Base-by-base conservation (phyloP, 2,329 filamentous ascomycete genomes). In the Trichoderma hamatum region DNA sequence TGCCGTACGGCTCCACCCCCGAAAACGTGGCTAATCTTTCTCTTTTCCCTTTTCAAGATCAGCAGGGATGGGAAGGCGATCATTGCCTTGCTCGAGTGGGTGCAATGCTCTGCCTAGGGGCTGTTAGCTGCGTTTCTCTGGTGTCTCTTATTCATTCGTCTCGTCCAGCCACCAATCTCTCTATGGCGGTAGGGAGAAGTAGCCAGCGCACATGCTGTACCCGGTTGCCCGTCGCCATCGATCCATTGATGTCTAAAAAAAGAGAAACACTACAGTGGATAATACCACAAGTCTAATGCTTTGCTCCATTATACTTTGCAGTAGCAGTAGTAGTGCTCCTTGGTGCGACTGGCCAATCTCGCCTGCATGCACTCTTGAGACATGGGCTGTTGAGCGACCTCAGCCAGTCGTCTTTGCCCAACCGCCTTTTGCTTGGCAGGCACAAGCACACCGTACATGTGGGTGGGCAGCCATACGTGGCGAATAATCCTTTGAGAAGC, bases 391-490 rank as follows among this genome's bases (percentile, higher is more conserved):
- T 64, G 49, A 24, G 9, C 2, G 39, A n/a, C 7, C 10, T 28
- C 5, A 43, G 61, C 61, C 46, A 64, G 46, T 54, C 46, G 30
- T 34, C 51, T 49, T 28, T 36, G 60, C 32, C 46, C 61, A 64
- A 39, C 32, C 32, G 61, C 24, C 21, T 28, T 30, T 21, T 24
- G n/a, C 61, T 64, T 64, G 61, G 61, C 61, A 64, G 61, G 61
- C 61, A 64, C 61, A 59, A 64, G 34, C 61, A 55, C 61, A 64
- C 61, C 61, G 61, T 55, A 54, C 46, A 55, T 39, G 13, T 19
- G 14, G 21, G 43, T 14, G 46, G 59, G n/a, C 28, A 32, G 34
- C 30, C 49, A 19, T 49, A 24, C 24, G 51, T 32, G 32, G 62
- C 62, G 62, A 65, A 65, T 55, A 7, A 43, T 46, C 21, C 62